Conservation (phyloP, 1,139 yeast species). For the Protomyces lactucae-debilis region DNA sequence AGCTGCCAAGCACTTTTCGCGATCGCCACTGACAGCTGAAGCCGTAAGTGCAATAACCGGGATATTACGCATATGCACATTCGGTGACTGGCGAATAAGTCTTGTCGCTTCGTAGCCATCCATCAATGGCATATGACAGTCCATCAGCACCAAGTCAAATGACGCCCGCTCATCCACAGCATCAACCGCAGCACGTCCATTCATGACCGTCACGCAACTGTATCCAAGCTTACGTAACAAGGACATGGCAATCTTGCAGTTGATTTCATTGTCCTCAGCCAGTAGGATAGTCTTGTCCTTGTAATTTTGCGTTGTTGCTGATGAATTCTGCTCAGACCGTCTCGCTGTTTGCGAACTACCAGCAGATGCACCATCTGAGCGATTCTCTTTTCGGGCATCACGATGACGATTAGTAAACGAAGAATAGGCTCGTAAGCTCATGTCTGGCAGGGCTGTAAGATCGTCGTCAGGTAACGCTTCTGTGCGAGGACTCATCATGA, state of each 20-base stretch:
- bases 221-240: slow-evolving; percentile 53
- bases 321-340: background rate
- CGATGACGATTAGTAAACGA: background rate
- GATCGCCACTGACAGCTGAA: slow-evolving; percentile 55
- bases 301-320: slow-evolving; percentile 9
- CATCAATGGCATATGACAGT: slow-evolving; percentile 54
- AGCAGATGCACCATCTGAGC: background rate
- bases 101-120: slow-evolving; percentile 40
- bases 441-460: background rate
- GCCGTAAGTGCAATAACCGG: slow-evolving; percentile 54
- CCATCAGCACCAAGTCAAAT: slow-evolving; percentile 52
- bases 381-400: background rate
- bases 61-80: slow-evolving; percentile 22
- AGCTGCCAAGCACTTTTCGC: slow-evolving; percentile 47
- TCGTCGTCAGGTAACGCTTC: background rate
- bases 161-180: slow-evolving; percentile 35
- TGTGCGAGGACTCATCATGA: background rate
- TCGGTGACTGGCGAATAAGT: slow-evolving; percentile 38
- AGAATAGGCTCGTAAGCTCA: background rate
- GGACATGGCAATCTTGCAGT: slow-evolving; percentile 50
- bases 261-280: slow-evolving; percentile 53
- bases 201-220: slow-evolving; percentile 19
- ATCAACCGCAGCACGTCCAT: slow-evolving; percentile 33
- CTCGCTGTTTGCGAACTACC: background rate
- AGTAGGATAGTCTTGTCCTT: slow-evolving; percentile 36